A percentile compares a stretch with the other conserved stretches of the same genome.
Evolutionary conservation across 2,329 filamentous ascomycete genomes (phyloP).

Genomic region (Pseudogymnoascus sp.): DNA sequence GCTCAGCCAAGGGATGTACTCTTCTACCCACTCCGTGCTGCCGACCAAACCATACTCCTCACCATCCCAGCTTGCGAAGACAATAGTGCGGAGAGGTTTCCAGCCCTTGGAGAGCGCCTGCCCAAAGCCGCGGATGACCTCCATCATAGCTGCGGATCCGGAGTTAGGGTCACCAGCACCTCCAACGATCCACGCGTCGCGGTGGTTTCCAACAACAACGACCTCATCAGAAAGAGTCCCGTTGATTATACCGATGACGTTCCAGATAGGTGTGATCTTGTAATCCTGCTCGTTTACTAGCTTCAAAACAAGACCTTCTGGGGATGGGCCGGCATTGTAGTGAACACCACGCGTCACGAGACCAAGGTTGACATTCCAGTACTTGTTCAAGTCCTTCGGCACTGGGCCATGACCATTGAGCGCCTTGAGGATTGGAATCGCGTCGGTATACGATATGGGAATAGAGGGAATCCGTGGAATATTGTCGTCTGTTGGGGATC

Average conservation of each 20-base stretch:
- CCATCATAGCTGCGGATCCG: constrained; percentile 72
- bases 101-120: constrained; percentile 65
- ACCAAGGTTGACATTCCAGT: constrained; percentile 56
- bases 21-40: constrained; percentile 82
- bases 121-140: constrained; percentile 70
- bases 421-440: constrained; percentile 78
- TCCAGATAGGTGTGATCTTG: constrained; percentile 75
- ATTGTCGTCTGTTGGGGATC: constrained; percentile 60
- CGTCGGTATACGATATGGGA: constrained; percentile 83
- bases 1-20: constrained; percentile 69
- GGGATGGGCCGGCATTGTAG: constrained; percentile 63
- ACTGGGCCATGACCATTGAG: constrained; percentile 83
- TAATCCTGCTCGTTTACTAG: constrained; percentile 76
- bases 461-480: constrained; percentile 85
- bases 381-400: constrained; percentile 64
- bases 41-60: constrained; percentile 77
- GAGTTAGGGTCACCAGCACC: constrained; percentile 78
- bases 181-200: constrained; percentile 85
- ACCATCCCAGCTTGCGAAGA: constrained; percentile 71
- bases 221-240: constrained; percentile 81
- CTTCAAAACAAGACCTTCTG: constrained; percentile 64
- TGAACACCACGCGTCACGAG: constrained; percentile 59
- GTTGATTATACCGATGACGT: constrained; percentile 88
- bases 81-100: constrained; percentile 82
- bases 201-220: constrained; percentile 83